Evolutionary conservation across 2,329 filamentous ascomycete species (phyloP), one percentile per base, ranked within the genome.

Genomic region (Tolypocladium cylindrosporum): DNA sequence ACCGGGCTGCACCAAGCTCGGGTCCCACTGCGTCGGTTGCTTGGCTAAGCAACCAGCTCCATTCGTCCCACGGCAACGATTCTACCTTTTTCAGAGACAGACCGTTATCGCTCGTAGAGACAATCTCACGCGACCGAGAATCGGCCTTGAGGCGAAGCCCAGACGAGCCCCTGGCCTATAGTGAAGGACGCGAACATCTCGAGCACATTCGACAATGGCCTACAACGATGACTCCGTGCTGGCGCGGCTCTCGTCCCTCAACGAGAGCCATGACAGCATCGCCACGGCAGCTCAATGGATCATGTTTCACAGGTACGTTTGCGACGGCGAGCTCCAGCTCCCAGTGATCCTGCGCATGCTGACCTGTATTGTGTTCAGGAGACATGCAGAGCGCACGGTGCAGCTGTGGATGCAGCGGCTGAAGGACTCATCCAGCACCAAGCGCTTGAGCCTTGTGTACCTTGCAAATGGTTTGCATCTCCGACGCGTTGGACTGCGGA

Each of bases 201-300:
- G 34, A n/a, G 42, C 39, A n/a, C 13, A 19, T 27, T 57, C 43
- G 43, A 56, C 19, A 41, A 97, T 99, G 93, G 87, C 94, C 52
- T 97, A 96, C 76, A 94, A 89, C 64, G 92, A 97, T 74, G 94
- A 99, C 77, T 90, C 91, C 53, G 91, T 99, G 58, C 85, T 92
- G 72, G 91, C 93, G 57, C 97, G 97, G 78, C 87, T 99, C 57
- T 95, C 92, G 39, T 90, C 91, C 48, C 83, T 99, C 61, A 97
- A 96, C 74, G 95, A 99, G 75, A 96, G 91, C 13, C 93, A 99
- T 72, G 94, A 99, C 71, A 95, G 91, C 75, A 97, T 99, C 69
- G 84, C 96, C 61, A 93, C 90, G 41, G 92, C 96, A 61, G 91
- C 94, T 59, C 93, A 97, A 85, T 99, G 95, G 95, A 94, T 99